phyloP scores from a whole-genome alignment of 2,329 filamentous ascomycete species.

The Aureobasidium mangrovei region DNA sequence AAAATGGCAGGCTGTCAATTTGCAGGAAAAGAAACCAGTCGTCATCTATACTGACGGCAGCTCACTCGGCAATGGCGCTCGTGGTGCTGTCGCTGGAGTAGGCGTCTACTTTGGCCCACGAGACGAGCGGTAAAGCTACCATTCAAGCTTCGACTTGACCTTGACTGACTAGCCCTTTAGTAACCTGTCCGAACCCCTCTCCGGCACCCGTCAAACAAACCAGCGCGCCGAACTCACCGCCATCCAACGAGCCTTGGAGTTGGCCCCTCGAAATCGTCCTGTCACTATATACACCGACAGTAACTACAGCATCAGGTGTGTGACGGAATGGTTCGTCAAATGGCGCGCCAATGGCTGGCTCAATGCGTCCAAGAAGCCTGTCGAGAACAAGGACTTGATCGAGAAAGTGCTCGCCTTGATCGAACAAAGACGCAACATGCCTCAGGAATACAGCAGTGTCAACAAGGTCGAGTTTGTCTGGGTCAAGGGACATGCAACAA shows the following conservation, averaged over 20 bases:
- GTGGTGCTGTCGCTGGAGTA: slow-evolving; percentile 49
- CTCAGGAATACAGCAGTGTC: slow-evolving; percentile 33
- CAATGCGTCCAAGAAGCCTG: slow-evolving; percentile 58
- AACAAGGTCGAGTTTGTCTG: slow-evolving; percentile 57
- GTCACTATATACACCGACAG: slow-evolving; percentile 82
- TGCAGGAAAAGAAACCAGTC: slow-evolving; percentile 37
- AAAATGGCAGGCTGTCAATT: slow-evolving; percentile 37
- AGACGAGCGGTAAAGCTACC: slow-evolving; percentile 32
- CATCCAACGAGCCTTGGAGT: slow-evolving; percentile 72
- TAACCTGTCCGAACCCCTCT: slow-evolving; percentile 67
- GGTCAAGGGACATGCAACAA: slow-evolving; percentile 76
- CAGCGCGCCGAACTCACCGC: slow-evolving; percentile 92
- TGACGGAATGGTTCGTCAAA: slow-evolving; percentile 69
- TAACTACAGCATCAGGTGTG: slow-evolving; percentile 81
- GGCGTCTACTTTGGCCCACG: slow-evolving; percentile 56
- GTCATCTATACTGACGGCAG: slow-evolving; percentile 58
- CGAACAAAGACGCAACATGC: slow-evolving; percentile 48
- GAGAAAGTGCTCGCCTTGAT: slow-evolving; percentile 63
- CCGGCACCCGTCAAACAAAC: slow-evolving; percentile 74
- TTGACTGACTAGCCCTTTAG: background rate
- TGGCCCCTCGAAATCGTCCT: slow-evolving; percentile 56
- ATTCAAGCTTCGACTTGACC: too few relatives aligned
- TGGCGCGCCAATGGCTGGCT: slow-evolving; percentile 75
- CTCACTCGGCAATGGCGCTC: slow-evolving; percentile 49
- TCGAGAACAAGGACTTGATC: slow-evolving; percentile 83